Percentiles rank a stretch among this genome's conserved stretches.
Conservation (phyloP, 345 rosid genomes). For the Microthlaspi erraticum region DNA sequence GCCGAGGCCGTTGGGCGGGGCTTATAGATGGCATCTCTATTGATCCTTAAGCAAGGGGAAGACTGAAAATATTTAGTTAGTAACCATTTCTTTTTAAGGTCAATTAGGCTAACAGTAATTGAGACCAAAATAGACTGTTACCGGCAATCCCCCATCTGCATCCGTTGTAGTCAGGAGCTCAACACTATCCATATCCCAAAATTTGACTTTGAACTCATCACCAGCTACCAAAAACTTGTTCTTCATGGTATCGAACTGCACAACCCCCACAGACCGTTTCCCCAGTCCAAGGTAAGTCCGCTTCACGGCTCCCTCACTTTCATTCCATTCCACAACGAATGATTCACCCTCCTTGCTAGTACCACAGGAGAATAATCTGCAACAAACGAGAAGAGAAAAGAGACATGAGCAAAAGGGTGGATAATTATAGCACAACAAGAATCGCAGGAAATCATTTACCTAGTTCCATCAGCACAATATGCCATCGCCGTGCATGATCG, state of each 20-base stretch:
- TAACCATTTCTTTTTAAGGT: conserved; percentile 19
- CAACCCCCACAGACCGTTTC: conserved; percentile 66
- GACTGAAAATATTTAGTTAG: conserved; percentile 51
- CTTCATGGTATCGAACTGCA: conserved; percentile 74
- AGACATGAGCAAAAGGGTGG: conserved; percentile 29
- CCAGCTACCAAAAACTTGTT: conserved; percentile 72
- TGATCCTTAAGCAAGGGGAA: conserved; percentile 70
- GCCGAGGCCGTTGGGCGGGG: too few species aligned
- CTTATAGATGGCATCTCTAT: too few species aligned
- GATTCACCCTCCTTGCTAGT: conserved; percentile 73
- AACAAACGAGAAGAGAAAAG: conserved; percentile 7
- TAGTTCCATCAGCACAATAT: conserved; percentile 79
- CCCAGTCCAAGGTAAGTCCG: conserved; percentile 66
- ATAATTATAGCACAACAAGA: conserved; percentile 7
- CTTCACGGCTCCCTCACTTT: conserved; percentile 74
- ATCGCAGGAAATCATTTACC: conserved; percentile 36
- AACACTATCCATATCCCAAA: conserved; percentile 80
- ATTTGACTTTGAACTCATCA: conserved; percentile 70
- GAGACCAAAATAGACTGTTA: conserved; percentile 39
- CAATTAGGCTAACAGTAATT: conserved; percentile 7
- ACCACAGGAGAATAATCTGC: conserved; percentile 75
- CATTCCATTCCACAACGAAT: conserved; percentile 74
- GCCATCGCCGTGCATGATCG: conserved; percentile 78
- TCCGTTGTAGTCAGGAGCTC: conserved; percentile 56
- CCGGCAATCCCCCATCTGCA: conserved; percentile 73